A percentile compares a stretch with the other conserved stretches of the same genome.
Evolutionary conservation across 2,329 filamentous ascomycete genomes (phyloP).

Genomic region (Zasmidium citrigriseum): DNA sequence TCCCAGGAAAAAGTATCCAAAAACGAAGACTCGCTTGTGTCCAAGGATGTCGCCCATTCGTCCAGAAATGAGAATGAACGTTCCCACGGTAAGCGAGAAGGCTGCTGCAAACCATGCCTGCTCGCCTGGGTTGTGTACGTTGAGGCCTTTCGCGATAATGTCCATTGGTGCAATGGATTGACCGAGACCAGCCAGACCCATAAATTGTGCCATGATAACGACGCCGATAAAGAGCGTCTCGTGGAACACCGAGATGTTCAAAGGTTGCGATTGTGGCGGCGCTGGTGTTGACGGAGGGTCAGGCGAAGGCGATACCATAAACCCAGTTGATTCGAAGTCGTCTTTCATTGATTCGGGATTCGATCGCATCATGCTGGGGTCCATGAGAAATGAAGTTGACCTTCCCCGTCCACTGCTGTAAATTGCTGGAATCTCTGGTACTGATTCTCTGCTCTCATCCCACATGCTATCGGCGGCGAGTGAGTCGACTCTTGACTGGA

Average conservation of each 20-base stretch:
- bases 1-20: constrained; percentile 43
- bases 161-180: constrained; percentile 43
- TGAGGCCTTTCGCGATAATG: constrained; percentile 47
- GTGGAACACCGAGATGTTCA: constrained; percentile 25
- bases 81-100: constrained; percentile 46
- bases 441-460: constrained; percentile 18
- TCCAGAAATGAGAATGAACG: constrained; percentile 48
- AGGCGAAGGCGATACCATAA: background rate
- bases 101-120: constrained; percentile 47
- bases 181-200: constrained; percentile 29
- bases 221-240: constrained; percentile 28
- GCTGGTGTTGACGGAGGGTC: constrained; percentile 1
- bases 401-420: constrained; percentile 23
- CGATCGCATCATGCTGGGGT: constrained; percentile 14
- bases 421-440: constrained; percentile 28
- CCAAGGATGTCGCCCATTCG: constrained; percentile 46
- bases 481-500: constrained; percentile 33
- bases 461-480: constrained; percentile 24
- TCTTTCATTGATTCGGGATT: constrained; percentile 21
- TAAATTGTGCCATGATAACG: constrained; percentile 31
- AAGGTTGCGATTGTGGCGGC: background rate
- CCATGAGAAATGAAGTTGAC: constrained; percentile 28
- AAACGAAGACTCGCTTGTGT: constrained; percentile 43
- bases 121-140: constrained; percentile 41
- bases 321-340: constrained; percentile 2